phyloP scores from a whole-genome alignment of 2,329 filamentous ascomycete genomes.

The Huntiella moniliformis region DNA sequence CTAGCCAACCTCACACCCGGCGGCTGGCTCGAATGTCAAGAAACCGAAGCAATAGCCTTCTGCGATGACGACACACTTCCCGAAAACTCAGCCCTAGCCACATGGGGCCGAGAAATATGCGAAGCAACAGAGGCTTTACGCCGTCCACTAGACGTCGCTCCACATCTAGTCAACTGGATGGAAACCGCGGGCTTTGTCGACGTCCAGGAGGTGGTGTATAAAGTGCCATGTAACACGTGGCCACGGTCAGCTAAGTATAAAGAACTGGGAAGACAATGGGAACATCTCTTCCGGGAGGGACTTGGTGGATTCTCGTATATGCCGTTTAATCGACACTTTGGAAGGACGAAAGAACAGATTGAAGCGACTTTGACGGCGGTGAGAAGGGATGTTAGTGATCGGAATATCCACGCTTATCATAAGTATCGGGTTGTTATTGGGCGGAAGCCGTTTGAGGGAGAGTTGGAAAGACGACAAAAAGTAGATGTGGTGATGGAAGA shows the following conservation, averaged over 20 bases:
- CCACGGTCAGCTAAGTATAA: constrained; percentile 26
- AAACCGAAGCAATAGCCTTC: constrained; percentile 21
- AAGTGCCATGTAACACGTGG: constrained; percentile 36
- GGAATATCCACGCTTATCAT: constrained; percentile 29
- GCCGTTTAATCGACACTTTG: constrained; percentile 23
- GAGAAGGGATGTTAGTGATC: constrained; percentile 27
- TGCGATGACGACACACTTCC: constrained; percentile 29
- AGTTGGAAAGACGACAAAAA: background rate
- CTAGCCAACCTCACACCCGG: constrained; percentile 31
- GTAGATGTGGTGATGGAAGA: constrained; percentile 1
- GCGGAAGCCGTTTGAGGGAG: constrained; percentile 25
- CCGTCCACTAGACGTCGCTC: constrained; percentile 21
- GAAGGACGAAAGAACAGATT: constrained; percentile 26
- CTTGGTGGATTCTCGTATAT: constrained; percentile 27
- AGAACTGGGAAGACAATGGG: constrained; percentile 27
- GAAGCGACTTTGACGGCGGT: constrained; percentile 33
- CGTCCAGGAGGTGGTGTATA: constrained; percentile 32
- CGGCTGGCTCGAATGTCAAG: constrained; percentile 37
- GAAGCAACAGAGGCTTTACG: constrained; percentile 21
- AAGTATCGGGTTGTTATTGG: constrained; percentile 32
- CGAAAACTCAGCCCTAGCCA: constrained; percentile 20
- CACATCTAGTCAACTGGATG: constrained; percentile 21
- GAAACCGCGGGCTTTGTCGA: constrained; percentile 35
- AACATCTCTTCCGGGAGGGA: constrained; percentile 24
- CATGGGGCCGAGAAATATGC: constrained; percentile 24